These are phyloP conservation scores for Irpex lacteus DNA, from an alignment of 1,284 basidiomycete species.

Conservation along the genomic window DNA sequence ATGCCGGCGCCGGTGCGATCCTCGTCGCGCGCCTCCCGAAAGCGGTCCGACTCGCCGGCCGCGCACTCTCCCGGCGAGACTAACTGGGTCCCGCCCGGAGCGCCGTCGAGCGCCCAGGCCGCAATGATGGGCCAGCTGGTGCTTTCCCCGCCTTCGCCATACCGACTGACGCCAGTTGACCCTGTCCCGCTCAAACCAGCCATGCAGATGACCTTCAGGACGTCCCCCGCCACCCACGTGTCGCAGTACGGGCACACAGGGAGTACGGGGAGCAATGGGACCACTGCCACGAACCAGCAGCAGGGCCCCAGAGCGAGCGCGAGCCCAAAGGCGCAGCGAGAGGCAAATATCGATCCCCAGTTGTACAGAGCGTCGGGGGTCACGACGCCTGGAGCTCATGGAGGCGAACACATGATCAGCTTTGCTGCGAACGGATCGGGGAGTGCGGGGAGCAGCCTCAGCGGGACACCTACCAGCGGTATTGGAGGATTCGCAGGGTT, in stretches of 20 bases:
- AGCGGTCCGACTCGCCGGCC: conserved; percentile 3
- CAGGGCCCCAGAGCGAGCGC: not conserved
- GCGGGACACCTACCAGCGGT: not conserved
- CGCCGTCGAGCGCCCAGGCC: not conserved
- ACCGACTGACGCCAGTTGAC: not conserved
- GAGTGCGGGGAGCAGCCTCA: not conserved
- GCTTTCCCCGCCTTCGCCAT: not conserved
- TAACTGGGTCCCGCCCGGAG: not conserved
- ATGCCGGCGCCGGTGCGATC: not conserved
- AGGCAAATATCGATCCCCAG: not conserved
- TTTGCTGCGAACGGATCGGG: not conserved
- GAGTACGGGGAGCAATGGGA: not conserved
- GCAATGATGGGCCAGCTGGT: conserved; percentile 2
- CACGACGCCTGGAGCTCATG: not conserved
- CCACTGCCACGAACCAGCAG: not conserved
- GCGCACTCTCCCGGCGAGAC: not conserved
- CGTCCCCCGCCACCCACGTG: not conserved
- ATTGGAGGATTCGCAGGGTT: not conserved
- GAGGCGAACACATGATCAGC: not conserved
- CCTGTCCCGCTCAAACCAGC: not conserved
- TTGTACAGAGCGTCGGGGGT: not conserved
- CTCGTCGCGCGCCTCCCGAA: not conserved
- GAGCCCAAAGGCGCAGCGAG: not conserved
- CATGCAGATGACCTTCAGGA: conserved; percentile 2
- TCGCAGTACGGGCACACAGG: not conserved